Evolutionary conservation across 83 land plant genomes (phyloP).

Genomic region (Thuja plicata): DNA sequence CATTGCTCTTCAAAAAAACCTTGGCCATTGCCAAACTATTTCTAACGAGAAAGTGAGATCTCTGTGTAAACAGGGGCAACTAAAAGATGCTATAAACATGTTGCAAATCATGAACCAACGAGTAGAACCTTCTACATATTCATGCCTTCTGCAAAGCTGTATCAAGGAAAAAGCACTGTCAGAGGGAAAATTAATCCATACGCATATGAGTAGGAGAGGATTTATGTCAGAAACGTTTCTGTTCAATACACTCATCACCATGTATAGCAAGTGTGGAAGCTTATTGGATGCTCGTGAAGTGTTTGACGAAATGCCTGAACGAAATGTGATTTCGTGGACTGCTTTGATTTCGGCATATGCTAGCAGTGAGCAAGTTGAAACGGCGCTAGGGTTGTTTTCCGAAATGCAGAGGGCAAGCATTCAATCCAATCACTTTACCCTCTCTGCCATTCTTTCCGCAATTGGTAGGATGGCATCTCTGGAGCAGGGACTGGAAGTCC

Average conservation of each 20-base stretch:
- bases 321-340: constrained; percentile 8
- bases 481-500: background rate
- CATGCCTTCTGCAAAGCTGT: background rate
- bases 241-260: background rate
- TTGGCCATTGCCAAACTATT: background rate
- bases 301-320: constrained; percentile 9
- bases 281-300: background rate
- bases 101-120: background rate
- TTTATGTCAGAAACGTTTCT: background rate
- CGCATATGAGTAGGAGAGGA: background rate
- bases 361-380: background rate
- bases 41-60: background rate
- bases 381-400: background rate
- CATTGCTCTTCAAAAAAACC: background rate
- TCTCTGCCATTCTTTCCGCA: background rate
- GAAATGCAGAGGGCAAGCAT: background rate
- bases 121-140: background rate
- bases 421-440: constrained; percentile 3
- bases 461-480: background rate
- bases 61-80: background rate
- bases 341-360: background rate
- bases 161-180: background rate
- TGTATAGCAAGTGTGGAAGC: background rate
- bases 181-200: background rate
- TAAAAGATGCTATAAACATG: background rate